Evolutionary conservation across 2,329 filamentous ascomycete species (phyloP).

Genomic region (Fusarium sp.): DNA sequence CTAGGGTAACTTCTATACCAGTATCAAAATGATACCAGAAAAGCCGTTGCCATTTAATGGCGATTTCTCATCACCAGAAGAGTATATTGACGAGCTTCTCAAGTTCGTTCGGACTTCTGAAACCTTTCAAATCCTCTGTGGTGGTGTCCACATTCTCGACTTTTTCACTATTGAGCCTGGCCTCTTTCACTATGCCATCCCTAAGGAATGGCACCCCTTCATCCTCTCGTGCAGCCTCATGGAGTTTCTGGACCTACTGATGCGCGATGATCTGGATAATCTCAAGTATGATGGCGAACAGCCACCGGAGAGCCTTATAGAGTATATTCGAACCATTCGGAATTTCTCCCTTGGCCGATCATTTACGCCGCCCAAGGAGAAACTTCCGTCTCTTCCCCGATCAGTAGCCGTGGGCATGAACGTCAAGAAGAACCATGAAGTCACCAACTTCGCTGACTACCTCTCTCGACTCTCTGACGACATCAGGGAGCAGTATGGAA

Average conservation of each 20-base stretch:
- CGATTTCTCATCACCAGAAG: conserved; percentile 77
- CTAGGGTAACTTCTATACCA: conserved; percentile 36
- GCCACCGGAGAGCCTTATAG: conserved; percentile 70
- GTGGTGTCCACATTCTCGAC: conserved; percentile 96
- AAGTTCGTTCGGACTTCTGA: conserved; percentile 79
- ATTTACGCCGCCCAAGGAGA: conserved; percentile 61
- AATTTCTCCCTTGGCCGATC: conserved; percentile 74
- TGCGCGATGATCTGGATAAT: conserved; percentile 77
- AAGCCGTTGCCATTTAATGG: conserved; percentile 75
- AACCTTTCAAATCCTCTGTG: conserved; percentile 88
- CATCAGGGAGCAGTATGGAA: conserved; percentile 68
- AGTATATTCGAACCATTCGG: conserved; percentile 79
- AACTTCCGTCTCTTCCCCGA: conserved; percentile 71
- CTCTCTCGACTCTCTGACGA: conserved; percentile 71
- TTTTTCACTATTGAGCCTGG: conserved; percentile 91
- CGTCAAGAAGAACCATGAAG: conserved; percentile 94
- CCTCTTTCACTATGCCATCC: conserved; percentile 82
- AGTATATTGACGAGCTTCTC: conserved; percentile 83
- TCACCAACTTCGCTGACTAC: conserved; percentile 89
- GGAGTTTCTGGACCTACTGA: conserved; percentile 81
- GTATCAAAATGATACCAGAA: conserved; percentile 60
- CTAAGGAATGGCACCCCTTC: conserved; percentile 84
- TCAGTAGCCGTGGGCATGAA: conserved; percentile 92
- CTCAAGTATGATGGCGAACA: conserved; percentile 45
- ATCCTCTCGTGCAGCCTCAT: conserved; percentile 78